These are phyloP conservation scores for Inga oerstediana DNA, from an alignment of 306 rosid species.

Conservation along the genomic window DNA sequence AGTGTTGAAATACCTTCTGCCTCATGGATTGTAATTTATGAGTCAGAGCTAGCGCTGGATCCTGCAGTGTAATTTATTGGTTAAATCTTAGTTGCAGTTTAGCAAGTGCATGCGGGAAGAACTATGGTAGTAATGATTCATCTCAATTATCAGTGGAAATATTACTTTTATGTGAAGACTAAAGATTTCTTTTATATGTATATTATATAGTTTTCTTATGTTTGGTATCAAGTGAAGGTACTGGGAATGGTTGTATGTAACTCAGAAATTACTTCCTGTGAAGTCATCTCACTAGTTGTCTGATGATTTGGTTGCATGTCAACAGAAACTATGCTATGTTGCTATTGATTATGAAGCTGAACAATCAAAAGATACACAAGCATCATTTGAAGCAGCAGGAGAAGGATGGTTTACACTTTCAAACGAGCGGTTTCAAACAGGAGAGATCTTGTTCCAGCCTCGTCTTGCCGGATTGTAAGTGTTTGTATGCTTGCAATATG, in stretches of 20 bases:
- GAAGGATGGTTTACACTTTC: constrained; percentile 84
- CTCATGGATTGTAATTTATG: not conserved
- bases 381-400: constrained; percentile 63
- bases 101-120: not conserved
- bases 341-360: constrained; percentile 92
- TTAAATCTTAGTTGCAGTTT: not conserved
- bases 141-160: not conserved
- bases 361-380: constrained; percentile 61
- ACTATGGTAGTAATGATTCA: not conserved
- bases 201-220: not conserved
- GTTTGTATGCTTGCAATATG: constrained; percentile 5
- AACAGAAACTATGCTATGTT: constrained; percentile 84
- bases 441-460: constrained; percentile 85
- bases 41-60: not conserved
- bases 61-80: not conserved
- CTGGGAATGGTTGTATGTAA: constrained; percentile 15
- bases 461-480: constrained; percentile 85
- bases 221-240: not conserved
- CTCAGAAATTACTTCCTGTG: constrained; percentile 8
- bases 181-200: not conserved
- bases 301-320: constrained; percentile 34
- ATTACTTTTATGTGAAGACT: constrained; percentile 15
- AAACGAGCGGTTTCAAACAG: constrained; percentile 89
- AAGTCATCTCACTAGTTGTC: constrained; percentile 26
- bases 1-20: constrained; percentile 4